Evolutionary conservation across 1,284 basidiomycete genomes (phyloP).

Genomic region (Boletellus deceptivus): DNA sequence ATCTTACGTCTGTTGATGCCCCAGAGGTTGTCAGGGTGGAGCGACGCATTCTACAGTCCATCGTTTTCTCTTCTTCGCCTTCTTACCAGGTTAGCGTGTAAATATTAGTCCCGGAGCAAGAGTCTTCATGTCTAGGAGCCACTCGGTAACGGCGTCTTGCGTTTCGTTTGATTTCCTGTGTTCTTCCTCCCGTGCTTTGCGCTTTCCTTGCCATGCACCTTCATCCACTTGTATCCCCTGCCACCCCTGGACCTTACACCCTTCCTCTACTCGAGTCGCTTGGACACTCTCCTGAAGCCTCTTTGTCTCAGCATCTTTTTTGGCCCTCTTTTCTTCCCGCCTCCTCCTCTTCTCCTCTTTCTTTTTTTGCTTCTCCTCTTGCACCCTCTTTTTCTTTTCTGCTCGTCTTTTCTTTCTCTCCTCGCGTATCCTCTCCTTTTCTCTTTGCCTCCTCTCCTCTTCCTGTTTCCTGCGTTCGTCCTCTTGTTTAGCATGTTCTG

Average conservation of each 20-base stretch:
- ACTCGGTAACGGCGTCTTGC: too few species aligned
- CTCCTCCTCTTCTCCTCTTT: background rate
- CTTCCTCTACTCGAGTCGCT: too few species aligned
- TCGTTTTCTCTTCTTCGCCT: constrained; percentile 12
- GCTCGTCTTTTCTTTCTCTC: background rate
- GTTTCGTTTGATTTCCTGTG: too few species aligned
- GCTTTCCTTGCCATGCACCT: too few species aligned
- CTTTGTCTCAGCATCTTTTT: too few species aligned
- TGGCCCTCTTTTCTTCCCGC: background rate
- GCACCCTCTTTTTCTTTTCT: background rate
- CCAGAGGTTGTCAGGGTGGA: constrained; percentile 55
- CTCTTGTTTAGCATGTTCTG: background rate
- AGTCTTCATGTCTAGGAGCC: too few species aligned
- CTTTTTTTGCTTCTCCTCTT: background rate
- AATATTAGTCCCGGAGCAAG: too few species aligned
- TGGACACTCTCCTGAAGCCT: too few species aligned
- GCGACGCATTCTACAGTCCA: constrained; percentile 47
- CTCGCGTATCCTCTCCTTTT: background rate
- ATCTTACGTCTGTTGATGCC: constrained; percentile 49
- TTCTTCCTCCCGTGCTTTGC: too few species aligned
- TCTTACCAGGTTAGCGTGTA: too few species aligned
- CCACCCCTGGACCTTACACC: too few species aligned
- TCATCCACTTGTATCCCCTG: too few species aligned
- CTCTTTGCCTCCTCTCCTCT: background rate
- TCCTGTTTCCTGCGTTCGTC: background rate